Conservation (phyloP, 2,329 filamentous ascomycete genomes). For the Fusarium napiforme region DNA sequence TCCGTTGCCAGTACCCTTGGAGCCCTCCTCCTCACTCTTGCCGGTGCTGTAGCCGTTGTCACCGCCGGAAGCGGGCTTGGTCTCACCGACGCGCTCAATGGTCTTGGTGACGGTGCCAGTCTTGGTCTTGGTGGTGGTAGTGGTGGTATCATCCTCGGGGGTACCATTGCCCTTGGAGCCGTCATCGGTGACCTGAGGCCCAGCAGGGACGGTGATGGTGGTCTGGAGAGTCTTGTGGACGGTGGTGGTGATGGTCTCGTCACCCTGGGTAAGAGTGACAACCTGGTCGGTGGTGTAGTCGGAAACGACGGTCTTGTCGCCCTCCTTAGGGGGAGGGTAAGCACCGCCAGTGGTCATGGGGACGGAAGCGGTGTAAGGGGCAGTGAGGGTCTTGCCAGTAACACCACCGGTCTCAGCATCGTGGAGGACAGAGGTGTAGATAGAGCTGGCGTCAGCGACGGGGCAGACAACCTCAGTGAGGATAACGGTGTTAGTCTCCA, state of each 20-base stretch:
- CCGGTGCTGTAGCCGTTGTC: slow-evolving; percentile 33
- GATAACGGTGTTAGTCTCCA: slow-evolving; percentile 54
- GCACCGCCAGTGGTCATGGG: slow-evolving; percentile 53
- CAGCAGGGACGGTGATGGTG: slow-evolving; percentile 49
- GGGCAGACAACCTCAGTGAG: slow-evolving; percentile 59
- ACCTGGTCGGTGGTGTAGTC: slow-evolving; percentile 48
- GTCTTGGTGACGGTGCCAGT: slow-evolving; percentile 52
- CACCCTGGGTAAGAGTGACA: slow-evolving; percentile 51
- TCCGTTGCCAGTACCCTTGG: slow-evolving; percentile 21
- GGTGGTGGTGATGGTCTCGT: slow-evolving; percentile 55
- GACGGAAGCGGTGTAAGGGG: slow-evolving; percentile 29
- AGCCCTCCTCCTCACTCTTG: slow-evolving; percentile 14
- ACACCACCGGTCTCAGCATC: slow-evolving; percentile 51
- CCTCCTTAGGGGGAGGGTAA: slow-evolving; percentile 28
- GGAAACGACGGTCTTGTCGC: slow-evolving; percentile 41
- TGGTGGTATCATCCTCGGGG: slow-evolving; percentile 49
- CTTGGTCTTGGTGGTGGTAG: slow-evolving; percentile 52
- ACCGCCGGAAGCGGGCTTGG: slow-evolving; percentile 36
- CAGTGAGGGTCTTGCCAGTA: slow-evolving; percentile 49
- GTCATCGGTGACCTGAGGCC: slow-evolving; percentile 27
- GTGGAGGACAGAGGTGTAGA: slow-evolving; percentile 54
- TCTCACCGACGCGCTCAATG: slow-evolving; percentile 44
- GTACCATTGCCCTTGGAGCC: slow-evolving; percentile 35
- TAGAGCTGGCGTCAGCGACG: slow-evolving; percentile 53
- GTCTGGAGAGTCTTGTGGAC: slow-evolving; percentile 56